Evolutionary conservation across 139 green algal species (phyloP).

Genomic region (Gonium pectorale): DNA sequence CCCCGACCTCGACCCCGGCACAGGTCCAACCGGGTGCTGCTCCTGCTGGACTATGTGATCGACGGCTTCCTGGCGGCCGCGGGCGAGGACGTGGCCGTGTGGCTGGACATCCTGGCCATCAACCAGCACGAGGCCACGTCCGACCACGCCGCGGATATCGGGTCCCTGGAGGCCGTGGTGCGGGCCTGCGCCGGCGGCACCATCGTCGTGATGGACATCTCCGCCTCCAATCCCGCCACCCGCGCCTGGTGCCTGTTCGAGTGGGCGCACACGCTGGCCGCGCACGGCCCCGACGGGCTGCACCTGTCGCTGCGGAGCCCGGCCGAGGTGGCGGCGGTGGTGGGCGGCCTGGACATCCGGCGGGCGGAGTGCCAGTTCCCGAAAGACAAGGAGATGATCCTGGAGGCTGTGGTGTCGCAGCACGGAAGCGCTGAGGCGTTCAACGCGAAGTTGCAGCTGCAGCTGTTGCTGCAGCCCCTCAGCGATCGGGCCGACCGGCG

Average conservation of each 20-base stretch:
- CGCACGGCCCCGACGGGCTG: slow-evolving; percentile 40
- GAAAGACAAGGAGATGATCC: slow-evolving; percentile 40
- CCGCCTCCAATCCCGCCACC: slow-evolving; percentile 23
- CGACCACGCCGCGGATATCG: neutral
- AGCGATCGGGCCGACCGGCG: slow-evolving; percentile 40
- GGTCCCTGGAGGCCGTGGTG: slow-evolving; percentile 1
- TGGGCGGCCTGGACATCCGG: slow-evolving; percentile 10
- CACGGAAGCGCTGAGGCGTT: slow-evolving; percentile 17
- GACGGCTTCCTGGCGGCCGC: no score
- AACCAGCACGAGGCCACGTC: no score
- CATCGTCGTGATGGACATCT: slow-evolving; percentile 6
- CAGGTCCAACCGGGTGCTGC: no score
- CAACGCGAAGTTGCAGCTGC: slow-evolving; percentile 19
- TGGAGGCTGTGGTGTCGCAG: neutral
- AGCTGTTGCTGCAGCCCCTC: slow-evolving; percentile 47
- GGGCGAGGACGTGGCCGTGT: no score
- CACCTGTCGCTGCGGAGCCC: slow-evolving; percentile 31
- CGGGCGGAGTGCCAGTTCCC: neutral
- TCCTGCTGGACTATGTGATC: no score
- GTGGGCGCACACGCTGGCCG: slow-evolving; percentile 23
- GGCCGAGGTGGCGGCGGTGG: slow-evolving; percentile 8
- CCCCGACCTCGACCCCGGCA: no score
- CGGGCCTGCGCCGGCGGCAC: slow-evolving; percentile 14
- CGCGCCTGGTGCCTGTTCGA: slow-evolving; percentile 45
- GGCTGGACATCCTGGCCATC: no score